A percentile compares a stretch with the other conserved stretches of the same genome.
Conservation (phyloP, 345 rosid genomes). For the Brassica incana region DNA sequence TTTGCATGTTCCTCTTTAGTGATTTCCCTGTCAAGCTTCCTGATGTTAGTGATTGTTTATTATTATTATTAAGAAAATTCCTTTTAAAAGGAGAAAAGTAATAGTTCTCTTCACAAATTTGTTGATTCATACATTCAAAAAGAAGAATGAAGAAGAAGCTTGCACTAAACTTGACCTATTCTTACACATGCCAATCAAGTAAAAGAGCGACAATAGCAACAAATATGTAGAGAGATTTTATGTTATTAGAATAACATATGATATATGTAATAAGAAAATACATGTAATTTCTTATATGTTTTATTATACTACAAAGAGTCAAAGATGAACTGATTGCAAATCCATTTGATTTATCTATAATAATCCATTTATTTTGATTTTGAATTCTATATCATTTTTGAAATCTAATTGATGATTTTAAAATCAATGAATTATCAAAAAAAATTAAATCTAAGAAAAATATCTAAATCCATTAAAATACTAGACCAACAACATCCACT, state of each 20-base stretch:
- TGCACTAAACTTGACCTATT: too few species aligned
- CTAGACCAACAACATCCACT: too few species aligned
- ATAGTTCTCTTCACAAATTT: conserved; percentile 29
- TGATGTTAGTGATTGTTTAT: too few species aligned
- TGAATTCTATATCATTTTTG: not conserved
- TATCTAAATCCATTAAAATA: not conserved
- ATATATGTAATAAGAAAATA: not conserved
- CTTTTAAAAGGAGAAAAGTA: too few species aligned
- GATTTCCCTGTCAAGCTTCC: too few species aligned
- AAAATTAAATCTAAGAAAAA: not conserved
- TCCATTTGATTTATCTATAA: not conserved
- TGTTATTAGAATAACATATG: not conserved
- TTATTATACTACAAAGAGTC: not conserved
- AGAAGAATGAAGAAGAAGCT: too few species aligned
- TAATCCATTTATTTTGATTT: not conserved
- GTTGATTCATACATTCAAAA: too few species aligned
- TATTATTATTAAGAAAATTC: too few species aligned
- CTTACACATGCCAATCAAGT: not conserved
- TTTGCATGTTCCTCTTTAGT: too few species aligned
- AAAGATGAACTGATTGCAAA: not conserved
- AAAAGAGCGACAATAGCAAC: not conserved
- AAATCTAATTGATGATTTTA: not conserved
- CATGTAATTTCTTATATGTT: not conserved
- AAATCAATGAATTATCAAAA: not conserved
- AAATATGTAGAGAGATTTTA: not conserved